A percentile compares a stretch with the other conserved stretches of the same genome.
phyloP scores from a whole-genome alignment of 1,139 yeast genomes.

The Fermentozyma sake region DNA sequence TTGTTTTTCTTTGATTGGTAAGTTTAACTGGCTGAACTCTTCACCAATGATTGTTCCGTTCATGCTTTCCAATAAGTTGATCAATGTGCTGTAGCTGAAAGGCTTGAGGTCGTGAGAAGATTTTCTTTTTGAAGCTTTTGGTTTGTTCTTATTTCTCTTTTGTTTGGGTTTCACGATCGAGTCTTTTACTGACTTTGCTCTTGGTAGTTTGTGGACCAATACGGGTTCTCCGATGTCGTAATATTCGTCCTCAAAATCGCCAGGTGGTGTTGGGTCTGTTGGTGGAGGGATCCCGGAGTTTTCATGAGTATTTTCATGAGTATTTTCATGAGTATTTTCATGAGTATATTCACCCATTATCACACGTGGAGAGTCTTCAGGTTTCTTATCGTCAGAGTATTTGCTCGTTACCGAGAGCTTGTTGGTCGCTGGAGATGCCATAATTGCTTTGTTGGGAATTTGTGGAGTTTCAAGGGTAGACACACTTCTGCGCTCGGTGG shows the following conservation, averaged over 20 bases:
- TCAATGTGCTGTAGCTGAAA: constrained; percentile 55
- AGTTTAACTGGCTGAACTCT: constrained; percentile 69
- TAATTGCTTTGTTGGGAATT: too few relatives aligned
- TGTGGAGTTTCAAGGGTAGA: too few relatives aligned
- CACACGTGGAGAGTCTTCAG: too few relatives aligned
- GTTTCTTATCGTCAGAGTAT: too few relatives aligned
- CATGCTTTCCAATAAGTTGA: constrained; percentile 56
- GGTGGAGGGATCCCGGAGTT: not conserved
- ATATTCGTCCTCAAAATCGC: constrained; percentile 35
- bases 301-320: not conserved
- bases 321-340: not conserved
- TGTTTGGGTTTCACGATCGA: constrained; percentile 15
- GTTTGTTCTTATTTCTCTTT: constrained; percentile 12
- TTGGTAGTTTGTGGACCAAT: constrained; percentile 25
- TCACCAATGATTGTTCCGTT: constrained; percentile 62
- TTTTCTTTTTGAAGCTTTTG: constrained; percentile 15
- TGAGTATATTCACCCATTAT: constrained; percentile 1
- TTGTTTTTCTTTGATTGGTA: constrained; percentile 74
- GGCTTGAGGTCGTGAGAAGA: constrained; percentile 34
- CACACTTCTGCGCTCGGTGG: too few relatives aligned
- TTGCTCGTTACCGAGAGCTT: too few relatives aligned
- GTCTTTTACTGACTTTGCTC: constrained; percentile 35
- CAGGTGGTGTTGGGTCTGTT: constrained; percentile 1
- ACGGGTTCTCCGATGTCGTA: constrained; percentile 39
- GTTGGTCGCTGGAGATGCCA: too few relatives aligned